A percentile compares a stretch with the other conserved stretches of the same genome.
phyloP scores from a whole-genome alignment of 306 rosid species.

The Hylodesmum podocarpum region DNA sequence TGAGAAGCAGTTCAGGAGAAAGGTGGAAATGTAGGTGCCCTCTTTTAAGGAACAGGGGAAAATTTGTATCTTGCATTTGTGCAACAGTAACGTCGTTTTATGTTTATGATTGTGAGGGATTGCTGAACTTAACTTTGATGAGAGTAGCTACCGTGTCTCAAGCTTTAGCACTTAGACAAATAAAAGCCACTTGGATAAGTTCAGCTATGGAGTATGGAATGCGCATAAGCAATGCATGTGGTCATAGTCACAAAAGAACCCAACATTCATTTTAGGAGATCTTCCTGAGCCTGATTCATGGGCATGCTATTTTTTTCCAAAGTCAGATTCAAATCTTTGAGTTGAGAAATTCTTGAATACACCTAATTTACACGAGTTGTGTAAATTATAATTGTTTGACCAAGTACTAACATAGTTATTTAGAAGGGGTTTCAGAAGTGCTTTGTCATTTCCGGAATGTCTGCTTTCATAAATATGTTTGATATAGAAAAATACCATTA shows the following conservation, averaged over 20 bases:
- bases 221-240: neutral
- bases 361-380: neutral
- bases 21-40: neutral
- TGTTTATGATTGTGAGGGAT: neutral
- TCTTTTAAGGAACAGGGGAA: neutral
- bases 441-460: slow-evolving; percentile 2
- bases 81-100: neutral
- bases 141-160: neutral
- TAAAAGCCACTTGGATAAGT: slow-evolving; percentile 6
- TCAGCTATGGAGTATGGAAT: slow-evolving; percentile 9
- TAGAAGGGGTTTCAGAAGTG: neutral
- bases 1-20: neutral
- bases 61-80: neutral
- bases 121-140: slow-evolving; percentile 7
- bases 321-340: neutral
- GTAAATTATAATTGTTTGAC: neutral
- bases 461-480: neutral
- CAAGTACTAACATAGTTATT: neutral
- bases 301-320: neutral
- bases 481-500: neutral
- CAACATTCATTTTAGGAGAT: slow-evolving; percentile 3
- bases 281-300: neutral
- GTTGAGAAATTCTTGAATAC: neutral
- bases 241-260: neutral
- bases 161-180: neutral